Percentiles rank a stretch among this genome's conserved stretches.
phyloP scores from a whole-genome alignment of 75 land plant genomes.

The Chamaecyparis obtusa region DNA sequence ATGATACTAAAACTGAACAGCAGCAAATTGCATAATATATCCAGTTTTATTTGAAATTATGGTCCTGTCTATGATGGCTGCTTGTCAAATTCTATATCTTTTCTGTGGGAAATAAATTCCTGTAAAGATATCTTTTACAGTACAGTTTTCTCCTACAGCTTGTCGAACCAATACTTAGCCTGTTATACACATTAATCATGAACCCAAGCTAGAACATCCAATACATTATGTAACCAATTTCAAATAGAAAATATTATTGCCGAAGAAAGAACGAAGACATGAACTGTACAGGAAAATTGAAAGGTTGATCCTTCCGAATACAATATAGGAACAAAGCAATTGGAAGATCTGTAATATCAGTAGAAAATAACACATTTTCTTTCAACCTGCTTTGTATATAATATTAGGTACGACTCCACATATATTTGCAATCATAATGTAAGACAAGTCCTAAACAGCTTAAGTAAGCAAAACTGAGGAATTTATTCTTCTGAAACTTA shows the following conservation, averaged over 20 bases:
- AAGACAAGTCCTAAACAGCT: background rate
- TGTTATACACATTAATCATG: background rate
- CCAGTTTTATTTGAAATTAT: background rate
- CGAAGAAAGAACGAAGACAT: background rate
- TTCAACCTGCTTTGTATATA: background rate
- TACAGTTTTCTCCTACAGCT: background rate
- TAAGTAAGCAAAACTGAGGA: background rate
- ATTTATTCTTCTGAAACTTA: background rate
- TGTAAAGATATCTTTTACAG: background rate
- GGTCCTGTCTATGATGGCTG: background rate
- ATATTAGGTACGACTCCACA: background rate
- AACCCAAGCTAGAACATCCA: background rate
- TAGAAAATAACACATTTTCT: background rate
- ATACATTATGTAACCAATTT: background rate
- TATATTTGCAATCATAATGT: background rate
- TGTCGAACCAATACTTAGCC: background rate
- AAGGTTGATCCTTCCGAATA: background rate
- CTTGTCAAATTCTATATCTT: background rate
- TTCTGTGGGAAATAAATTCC: background rate
- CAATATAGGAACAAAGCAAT: background rate
- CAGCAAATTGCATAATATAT: background rate
- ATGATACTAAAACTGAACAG: background rate
- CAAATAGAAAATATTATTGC: background rate
- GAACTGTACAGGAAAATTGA: background rate
- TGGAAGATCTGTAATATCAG: background rate